phyloP scores from a whole-genome alignment of 2,329 filamentous ascomycete species.

The Verticillium tricorpus region DNA sequence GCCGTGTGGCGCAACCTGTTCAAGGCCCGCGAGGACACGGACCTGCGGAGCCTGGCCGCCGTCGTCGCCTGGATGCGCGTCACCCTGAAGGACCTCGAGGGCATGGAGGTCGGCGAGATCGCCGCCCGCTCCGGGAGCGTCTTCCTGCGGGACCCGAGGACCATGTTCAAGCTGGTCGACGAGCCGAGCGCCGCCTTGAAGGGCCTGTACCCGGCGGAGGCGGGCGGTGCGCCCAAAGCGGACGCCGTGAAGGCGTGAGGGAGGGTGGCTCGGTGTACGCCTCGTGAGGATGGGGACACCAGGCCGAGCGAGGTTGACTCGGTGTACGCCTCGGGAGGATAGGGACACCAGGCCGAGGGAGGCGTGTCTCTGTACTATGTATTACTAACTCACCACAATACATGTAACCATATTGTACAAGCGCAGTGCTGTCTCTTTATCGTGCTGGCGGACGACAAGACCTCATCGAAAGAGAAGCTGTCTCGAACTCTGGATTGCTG shows the following conservation, averaged over 20 bases:
- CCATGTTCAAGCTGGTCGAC: slow-evolving; percentile 34
- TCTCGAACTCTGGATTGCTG: too few relatives aligned
- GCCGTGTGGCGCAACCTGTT: slow-evolving; percentile 94
- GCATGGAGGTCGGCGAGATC: slow-evolving; percentile 40
- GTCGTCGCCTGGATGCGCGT: slow-evolving; percentile 54
- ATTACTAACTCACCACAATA: neutral
- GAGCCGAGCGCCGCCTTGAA: slow-evolving; percentile 34
- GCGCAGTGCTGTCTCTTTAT: neutral
- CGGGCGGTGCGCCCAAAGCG: slow-evolving; percentile 13
- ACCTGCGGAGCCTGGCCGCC: slow-evolving; percentile 45
- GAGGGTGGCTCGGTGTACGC: neutral
- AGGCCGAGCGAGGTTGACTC: neutral
- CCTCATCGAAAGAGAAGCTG: too few relatives aligned
- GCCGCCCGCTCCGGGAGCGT: slow-evolving; percentile 30
- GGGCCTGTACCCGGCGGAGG: slow-evolving; percentile 17
- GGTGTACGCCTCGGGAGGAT: neutral
- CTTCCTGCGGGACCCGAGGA: slow-evolving; percentile 38
- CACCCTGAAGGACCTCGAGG: slow-evolving; percentile 42
- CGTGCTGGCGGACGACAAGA: too few relatives aligned
- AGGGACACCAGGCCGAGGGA: too few relatives aligned
- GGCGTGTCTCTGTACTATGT: slow-evolving; percentile 19
- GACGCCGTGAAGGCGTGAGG: slow-evolving; percentile 3
- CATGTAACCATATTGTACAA: slow-evolving; percentile 1
- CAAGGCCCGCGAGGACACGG: slow-evolving; percentile 57
- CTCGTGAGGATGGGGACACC: neutral